Percentiles rank a stretch among this genome's conserved stretches.
Evolutionary conservation across 768 basidiomycete species (phyloP).

Genomic region (Xanthoconium purpureum): DNA sequence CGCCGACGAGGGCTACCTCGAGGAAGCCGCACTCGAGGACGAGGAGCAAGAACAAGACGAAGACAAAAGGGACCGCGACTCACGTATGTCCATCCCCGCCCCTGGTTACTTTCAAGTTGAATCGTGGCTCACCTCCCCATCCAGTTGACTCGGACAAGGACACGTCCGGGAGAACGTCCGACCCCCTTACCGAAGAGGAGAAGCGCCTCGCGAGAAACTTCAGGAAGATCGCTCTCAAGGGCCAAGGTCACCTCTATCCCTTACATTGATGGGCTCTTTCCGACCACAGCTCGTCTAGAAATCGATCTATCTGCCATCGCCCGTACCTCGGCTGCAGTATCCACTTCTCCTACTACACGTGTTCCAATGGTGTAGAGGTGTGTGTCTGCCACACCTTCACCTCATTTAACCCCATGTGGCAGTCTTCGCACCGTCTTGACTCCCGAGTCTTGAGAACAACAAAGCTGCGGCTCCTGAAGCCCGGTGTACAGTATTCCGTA

Average conservation of each 20-base stretch:
- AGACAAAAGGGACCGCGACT: constrained; percentile 7
- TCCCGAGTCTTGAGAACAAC: not conserved
- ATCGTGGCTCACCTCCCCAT: constrained; percentile 4
- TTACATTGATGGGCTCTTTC: not conserved
- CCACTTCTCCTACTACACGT: constrained; percentile 44
- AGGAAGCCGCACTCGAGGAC: constrained; percentile 57
- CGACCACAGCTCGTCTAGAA: constrained; percentile 12
- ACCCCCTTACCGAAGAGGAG: constrained; percentile 59
- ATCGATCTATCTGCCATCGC: constrained; percentile 78
- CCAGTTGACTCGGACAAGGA: constrained; percentile 20
- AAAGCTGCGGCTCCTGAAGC: not conserved
- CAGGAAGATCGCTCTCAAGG: constrained; percentile 72
- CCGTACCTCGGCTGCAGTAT: constrained; percentile 73
- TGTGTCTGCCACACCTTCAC: not conserved
- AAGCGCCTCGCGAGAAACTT: constrained; percentile 59
- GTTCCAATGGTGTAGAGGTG: constrained; percentile 20
- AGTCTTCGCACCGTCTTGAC: not conserved
- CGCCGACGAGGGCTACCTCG: constrained; percentile 58
- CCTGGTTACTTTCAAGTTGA: not conserved
- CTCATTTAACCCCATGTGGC: not conserved
- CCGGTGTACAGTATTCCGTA: constrained; percentile 7
- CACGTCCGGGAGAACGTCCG: constrained; percentile 38
- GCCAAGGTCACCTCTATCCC: constrained; percentile 37
- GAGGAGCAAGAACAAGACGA: constrained; percentile 42
- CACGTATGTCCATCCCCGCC: constrained; percentile 14